phyloP scores from a whole-genome alignment of 345 rosid species.

The Ailanthus altissimus region DNA sequence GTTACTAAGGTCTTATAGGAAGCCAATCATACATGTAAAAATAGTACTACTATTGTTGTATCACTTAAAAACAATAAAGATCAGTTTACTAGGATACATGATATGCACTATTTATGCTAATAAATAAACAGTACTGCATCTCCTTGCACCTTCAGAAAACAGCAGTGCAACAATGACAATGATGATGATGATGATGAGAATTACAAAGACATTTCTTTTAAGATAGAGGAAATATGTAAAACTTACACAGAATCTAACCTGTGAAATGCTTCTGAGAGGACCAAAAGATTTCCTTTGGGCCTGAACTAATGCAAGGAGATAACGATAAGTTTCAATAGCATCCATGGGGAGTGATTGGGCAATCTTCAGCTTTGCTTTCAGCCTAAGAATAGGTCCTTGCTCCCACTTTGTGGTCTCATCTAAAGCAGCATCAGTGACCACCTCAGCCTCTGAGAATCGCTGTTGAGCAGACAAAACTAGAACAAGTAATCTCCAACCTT shows the following conservation, averaged over 20 bases:
- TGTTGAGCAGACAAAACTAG: slow-evolving; percentile 88
- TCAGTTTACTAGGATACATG: too few relatives aligned
- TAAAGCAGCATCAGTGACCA: slow-evolving; percentile 85
- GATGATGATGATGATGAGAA: neutral
- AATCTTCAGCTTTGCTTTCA: slow-evolving; percentile 81
- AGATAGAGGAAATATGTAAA: slow-evolving; percentile 10
- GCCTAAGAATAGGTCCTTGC: slow-evolving; percentile 74
- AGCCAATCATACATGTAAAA: too few relatives aligned
- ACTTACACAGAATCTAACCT: slow-evolving; percentile 43
- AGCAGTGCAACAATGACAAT: too few relatives aligned
- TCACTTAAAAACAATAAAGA: too few relatives aligned
- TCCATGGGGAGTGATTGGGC: slow-evolving; percentile 66
- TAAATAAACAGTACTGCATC: too few relatives aligned
- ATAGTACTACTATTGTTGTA: too few relatives aligned
- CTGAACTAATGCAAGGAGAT: slow-evolving; percentile 90
- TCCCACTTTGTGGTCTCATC: slow-evolving; percentile 96
- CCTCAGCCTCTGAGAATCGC: slow-evolving; percentile 81
- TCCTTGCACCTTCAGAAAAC: too few relatives aligned
- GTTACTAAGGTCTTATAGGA: too few relatives aligned
- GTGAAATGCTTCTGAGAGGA: slow-evolving; percentile 55
- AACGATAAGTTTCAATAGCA: slow-evolving; percentile 81
- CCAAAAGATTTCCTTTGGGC: slow-evolving; percentile 86
- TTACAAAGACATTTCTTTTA: neutral
- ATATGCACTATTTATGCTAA: too few relatives aligned
- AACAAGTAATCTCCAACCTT: slow-evolving; percentile 90